These are phyloP conservation scores for Abrus pulchellus DNA, from an alignment of 306 rosid genomes.

Conservation along the genomic window DNA sequence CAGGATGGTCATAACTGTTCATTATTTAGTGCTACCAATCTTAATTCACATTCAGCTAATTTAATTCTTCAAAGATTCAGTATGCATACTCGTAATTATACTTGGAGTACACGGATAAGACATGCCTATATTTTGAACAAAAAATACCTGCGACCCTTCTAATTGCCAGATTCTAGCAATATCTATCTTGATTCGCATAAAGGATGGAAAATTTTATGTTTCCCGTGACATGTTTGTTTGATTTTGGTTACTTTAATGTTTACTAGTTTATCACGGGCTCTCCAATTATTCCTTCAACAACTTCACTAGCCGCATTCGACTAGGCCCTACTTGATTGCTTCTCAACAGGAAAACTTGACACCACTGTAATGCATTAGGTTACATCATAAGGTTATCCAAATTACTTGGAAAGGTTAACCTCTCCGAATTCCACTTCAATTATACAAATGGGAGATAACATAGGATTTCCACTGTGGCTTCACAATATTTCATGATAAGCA, in stretches of 20 bases:
- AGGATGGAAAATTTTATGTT: constrained; percentile 46
- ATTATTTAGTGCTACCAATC: constrained; percentile 57
- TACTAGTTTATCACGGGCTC: constrained; percentile 54
- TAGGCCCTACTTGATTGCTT: constrained; percentile 29
- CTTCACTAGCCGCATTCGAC: constrained; percentile 36
- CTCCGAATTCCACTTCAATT: constrained; percentile 21
- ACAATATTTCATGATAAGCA: neutral
- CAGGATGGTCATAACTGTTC: constrained; percentile 54
- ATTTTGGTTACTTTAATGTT: constrained; percentile 40
- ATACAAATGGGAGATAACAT: constrained; percentile 7
- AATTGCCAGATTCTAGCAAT: neutral
- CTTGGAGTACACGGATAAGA: constrained; percentile 31
- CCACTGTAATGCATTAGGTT: constrained; percentile 15
- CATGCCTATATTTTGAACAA: constrained; percentile 31
- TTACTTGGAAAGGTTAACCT: neutral
- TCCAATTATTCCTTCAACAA: constrained; percentile 38
- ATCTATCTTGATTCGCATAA: constrained; percentile 30
- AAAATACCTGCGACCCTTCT: constrained; percentile 20
- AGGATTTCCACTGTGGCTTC: neutral
- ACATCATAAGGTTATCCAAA: constrained; percentile 41
- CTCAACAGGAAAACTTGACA: constrained; percentile 26
- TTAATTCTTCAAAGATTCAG: constrained; percentile 55
- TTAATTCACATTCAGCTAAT: constrained; percentile 54
- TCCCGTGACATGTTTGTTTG: constrained; percentile 60
- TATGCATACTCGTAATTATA: constrained; percentile 31